Evolutionary conservation across 371 early-diverging fungal genomes (phyloP).

Genomic region (Astathelohania contejeani): DNA sequence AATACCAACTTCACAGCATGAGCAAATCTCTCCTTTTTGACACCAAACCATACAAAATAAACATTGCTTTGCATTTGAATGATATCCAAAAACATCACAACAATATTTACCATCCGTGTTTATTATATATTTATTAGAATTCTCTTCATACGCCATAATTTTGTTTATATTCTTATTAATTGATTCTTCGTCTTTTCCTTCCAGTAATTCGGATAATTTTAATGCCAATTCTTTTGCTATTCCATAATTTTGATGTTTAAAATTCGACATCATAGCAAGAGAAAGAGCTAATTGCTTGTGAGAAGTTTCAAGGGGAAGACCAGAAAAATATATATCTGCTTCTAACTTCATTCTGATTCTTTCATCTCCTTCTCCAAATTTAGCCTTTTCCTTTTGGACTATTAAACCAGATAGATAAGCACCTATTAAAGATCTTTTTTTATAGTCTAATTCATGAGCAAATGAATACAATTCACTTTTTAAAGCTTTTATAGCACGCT

Average conservation of each 20-base stretch:
- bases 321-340: slow-evolving; percentile 34
- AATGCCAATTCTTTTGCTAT: slow-evolving; percentile 37
- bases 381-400: not conserved
- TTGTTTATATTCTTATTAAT: not conserved
- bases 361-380: not conserved
- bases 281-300: slow-evolving; percentile 25
- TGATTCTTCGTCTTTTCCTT: not conserved
- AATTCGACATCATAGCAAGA: slow-evolving; percentile 18
- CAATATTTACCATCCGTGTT: not conserved
- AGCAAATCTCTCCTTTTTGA: too few relatives aligned
- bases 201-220: not conserved
- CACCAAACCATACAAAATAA: too few relatives aligned
- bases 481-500: slow-evolving; percentile 15
- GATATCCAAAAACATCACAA: not conserved
- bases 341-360: slow-evolving; percentile 7
- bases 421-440: too few relatives aligned
- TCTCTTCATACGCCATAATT: not conserved
- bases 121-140: not conserved
- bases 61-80: too few relatives aligned
- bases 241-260: slow-evolving; percentile 39
- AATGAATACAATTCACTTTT: slow-evolving; percentile 5
- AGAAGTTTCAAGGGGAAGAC: slow-evolving; percentile 17
- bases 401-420: too few relatives aligned
- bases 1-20: too few relatives aligned
- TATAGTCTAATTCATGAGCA: too few relatives aligned